phyloP scores from a whole-genome alignment of 768 basidiomycete species.

The Auricularia auricula-judae region DNA sequence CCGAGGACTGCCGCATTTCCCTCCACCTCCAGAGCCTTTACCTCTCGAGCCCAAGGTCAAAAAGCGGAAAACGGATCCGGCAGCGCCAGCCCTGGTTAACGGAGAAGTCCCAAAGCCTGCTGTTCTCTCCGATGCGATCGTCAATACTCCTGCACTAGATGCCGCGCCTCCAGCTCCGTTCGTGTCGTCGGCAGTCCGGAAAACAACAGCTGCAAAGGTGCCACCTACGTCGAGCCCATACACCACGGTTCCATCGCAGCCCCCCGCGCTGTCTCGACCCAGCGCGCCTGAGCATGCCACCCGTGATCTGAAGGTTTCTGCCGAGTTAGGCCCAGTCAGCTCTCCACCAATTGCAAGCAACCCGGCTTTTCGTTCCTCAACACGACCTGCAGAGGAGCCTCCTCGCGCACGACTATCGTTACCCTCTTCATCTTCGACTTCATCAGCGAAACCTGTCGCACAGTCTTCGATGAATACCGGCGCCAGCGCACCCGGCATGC shows the following conservation, averaged over 20 bases:
- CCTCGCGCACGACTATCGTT: neutral
- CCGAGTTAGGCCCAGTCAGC: neutral
- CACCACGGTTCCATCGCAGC: slow-evolving; percentile 16
- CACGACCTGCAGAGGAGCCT: neutral
- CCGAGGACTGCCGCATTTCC: slow-evolving; percentile 25
- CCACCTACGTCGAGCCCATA: slow-evolving; percentile 12
- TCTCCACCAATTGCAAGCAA: neutral
- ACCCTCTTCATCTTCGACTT: neutral
- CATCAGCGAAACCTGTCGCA: neutral
- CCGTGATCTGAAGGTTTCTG: neutral
- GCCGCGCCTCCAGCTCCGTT: neutral
- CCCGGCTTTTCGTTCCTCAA: neutral
- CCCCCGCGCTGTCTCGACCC: neutral
- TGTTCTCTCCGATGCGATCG: neutral
- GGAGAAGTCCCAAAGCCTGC: neutral
- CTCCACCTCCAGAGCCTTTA: neutral
- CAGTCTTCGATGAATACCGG: neutral
- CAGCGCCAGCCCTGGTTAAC: neutral
- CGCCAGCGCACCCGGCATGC: neutral
- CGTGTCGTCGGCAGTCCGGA: no score
- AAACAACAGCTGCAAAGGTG: no score
- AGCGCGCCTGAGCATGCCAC: neutral
- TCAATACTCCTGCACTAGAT: neutral
- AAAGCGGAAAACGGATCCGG: slow-evolving; percentile 23
- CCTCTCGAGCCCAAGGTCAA: neutral